Conservation (phyloP, 768 basidiomycete species). For the Tricholoma terreum region DNA sequence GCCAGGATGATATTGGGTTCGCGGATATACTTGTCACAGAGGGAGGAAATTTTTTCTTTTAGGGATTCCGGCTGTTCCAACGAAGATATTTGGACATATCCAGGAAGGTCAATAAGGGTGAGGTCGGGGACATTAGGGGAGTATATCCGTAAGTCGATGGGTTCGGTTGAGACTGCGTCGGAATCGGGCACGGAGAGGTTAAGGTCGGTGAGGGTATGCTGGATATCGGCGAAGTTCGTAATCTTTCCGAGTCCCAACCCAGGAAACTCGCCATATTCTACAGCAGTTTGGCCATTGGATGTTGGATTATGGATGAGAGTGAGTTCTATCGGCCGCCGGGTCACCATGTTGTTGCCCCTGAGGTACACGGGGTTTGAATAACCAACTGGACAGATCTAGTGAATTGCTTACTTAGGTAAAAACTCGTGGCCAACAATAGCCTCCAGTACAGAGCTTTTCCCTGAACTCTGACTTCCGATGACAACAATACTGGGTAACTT, state of each 20-base stretch:
- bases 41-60: constrained; percentile 83
- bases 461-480: constrained; percentile 96
- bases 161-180: constrained; percentile 89
- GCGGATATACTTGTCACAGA: constrained; percentile 98
- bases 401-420: constrained; percentile 81
- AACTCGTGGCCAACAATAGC: constrained; percentile 98
- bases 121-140: constrained; percentile 96
- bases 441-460: constrained; percentile 96
- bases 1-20: constrained; percentile 99
- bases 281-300: constrained; percentile 48
- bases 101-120: constrained; percentile 95
- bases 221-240: constrained; percentile 87
- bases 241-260: constrained; percentile 86
- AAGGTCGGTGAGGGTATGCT: constrained; percentile 89
- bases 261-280: constrained; percentile 94
- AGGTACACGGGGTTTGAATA: constrained; percentile 3
- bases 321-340: constrained; percentile 94
- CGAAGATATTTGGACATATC: constrained; percentile 93
- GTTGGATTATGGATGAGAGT: constrained; percentile 91
- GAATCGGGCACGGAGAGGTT: constrained; percentile 90
- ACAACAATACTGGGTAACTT: constrained; percentile 98
- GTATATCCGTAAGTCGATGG: constrained; percentile 96
- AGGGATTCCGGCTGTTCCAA: constrained; percentile 94
- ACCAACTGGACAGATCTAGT: not conserved
- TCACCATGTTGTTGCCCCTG: constrained; percentile 99